Evolutionary conservation across 306 rosid species (phyloP), one percentile per base, ranked within the genome.

Genomic region (Vigna reflexopilosa): DNA sequence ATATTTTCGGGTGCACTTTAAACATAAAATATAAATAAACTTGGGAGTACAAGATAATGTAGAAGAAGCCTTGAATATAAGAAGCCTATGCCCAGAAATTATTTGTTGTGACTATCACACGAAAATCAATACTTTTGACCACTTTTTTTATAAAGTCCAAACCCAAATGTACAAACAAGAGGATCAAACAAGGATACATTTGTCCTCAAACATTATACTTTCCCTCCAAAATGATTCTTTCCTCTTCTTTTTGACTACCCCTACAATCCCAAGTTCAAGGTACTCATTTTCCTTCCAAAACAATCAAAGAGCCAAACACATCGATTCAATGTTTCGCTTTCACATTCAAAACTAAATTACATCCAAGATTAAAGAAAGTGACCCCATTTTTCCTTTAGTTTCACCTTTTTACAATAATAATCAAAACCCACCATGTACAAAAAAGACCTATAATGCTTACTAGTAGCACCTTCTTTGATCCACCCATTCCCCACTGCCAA

Each of bases 181-280:
- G 67, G 75, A 77, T 61, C 44, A 70, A 70, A 72, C 54, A 77
- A 48, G 69, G 78, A 70, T 11, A 55, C 49, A 49, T 75, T 62
- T 79, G 79, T 88, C 83, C 77, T 69, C 78, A 19, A n/a, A 85
- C 58, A 69, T 80, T 16, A 55, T 45, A 44, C 82, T 58, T 79
- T 85, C 84, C 82, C 82, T 81, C 87, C 67, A 85, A 80, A 59
- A 58, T 79, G 88, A 76, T 80, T 67, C 67, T 74, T 61, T 83
- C 79, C 51, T 58, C 77, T 50, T 62, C 80, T 85, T 84, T 88
- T 88, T 84, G 87, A 90, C 93, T 50, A 78, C 73, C 51, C 49
- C 38, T 82, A 24, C n/a, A 55, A 65, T 56, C 49, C 78, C 45
- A 22, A 80, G 93, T 92, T 92, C 96, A 86, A 90, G 89, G 84